Evolutionary conservation across 805 yeast species (phyloP), one percentile per base, ranked within the genome.

Genomic region (Tetrapisispora nanseiensis): DNA sequence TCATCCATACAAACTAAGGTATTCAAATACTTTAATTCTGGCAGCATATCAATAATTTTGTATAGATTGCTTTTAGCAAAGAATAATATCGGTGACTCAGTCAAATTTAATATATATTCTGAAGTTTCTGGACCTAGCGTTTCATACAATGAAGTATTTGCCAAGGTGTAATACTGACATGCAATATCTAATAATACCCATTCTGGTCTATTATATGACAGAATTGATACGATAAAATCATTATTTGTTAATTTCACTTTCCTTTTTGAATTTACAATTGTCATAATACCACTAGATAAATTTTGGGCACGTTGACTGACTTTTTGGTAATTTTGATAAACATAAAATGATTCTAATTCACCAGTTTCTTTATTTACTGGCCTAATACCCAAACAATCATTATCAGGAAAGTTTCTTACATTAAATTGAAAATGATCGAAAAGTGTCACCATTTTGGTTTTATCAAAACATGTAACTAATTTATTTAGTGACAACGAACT

Each of bases 121-220:
- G 86, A 71, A 4, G 90, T 71, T 33, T 69, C 70, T 1, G 79
- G 70, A 3, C 81, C 82, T 44, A 76, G 55, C 8, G 80, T 74
- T 46, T 76, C 80, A 51, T 76, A 76, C 19, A 76, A 56, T 4
- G 78, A 72, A 10, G 78, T 76, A 45, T 70, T 69, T n/a, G 75
- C 58, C 32, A 67, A 70, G 58, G 71, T 71, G 63, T 75, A 80
- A 7, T 76, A 70, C 34, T 70, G 71, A 52, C 83, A 76, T 0
- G 86, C 87, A 51, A 82, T 59, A 61, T 83, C 92, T 23, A 82
- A 61, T 16, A 82, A 56, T 26, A 71, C 68, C 92, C 92, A 83
- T 60, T 82, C 85, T 8, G 73, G 67, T 38, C 77, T 66, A 56
- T 81, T 81, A 16, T 70, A 66, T 20, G 82, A 71, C 56, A 75